Conservation (phyloP, 768 basidiomycete species). For the Chalciporus pseudorubinellus region DNA sequence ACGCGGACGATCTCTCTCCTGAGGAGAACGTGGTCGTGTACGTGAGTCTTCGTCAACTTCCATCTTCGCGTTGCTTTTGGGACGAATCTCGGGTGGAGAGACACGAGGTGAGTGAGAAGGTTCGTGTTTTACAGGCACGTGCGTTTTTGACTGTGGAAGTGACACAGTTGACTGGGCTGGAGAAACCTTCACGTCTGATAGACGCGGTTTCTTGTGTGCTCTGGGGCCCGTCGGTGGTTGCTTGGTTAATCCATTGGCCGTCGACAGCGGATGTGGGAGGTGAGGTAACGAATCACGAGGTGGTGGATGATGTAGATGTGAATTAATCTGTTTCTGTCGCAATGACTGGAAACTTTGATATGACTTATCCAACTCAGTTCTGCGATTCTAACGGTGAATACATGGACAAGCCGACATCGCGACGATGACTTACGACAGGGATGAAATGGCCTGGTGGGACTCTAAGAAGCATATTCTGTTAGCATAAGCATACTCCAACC, state of each 20-base stretch:
- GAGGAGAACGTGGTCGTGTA: slow-evolving; percentile 42
- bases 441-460: slow-evolving; percentile 69
- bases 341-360: slow-evolving; percentile 58
- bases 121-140: slow-evolving; percentile 22
- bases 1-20: slow-evolving; percentile 40
- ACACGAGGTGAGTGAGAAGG: slow-evolving; percentile 30
- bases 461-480: slow-evolving; percentile 42
- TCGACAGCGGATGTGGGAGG: slow-evolving; percentile 28
- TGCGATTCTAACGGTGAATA: slow-evolving; percentile 31
- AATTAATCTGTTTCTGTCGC: slow-evolving; percentile 38
- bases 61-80: slow-evolving; percentile 41
- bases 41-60: slow-evolving; percentile 56
- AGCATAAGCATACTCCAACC: slow-evolving; percentile 1
- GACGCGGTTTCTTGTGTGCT: slow-evolving; percentile 74
- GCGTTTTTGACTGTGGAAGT: slow-evolving; percentile 28
- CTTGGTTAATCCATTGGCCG: slow-evolving; percentile 41
- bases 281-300: slow-evolving; percentile 47
- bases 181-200: slow-evolving; percentile 51
- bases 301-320: slow-evolving; percentile 32
- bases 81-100: slow-evolving; percentile 26
- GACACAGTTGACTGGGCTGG: slow-evolving; percentile 32
- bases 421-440: slow-evolving; percentile 60
- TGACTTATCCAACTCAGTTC: slow-evolving; percentile 75
- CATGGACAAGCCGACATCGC: slow-evolving; percentile 3
- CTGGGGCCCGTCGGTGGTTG: slow-evolving; percentile 76